Evolutionary conservation across 2,329 filamentous ascomycete genomes (phyloP).

Genomic region (Fusarium sp.): DNA sequence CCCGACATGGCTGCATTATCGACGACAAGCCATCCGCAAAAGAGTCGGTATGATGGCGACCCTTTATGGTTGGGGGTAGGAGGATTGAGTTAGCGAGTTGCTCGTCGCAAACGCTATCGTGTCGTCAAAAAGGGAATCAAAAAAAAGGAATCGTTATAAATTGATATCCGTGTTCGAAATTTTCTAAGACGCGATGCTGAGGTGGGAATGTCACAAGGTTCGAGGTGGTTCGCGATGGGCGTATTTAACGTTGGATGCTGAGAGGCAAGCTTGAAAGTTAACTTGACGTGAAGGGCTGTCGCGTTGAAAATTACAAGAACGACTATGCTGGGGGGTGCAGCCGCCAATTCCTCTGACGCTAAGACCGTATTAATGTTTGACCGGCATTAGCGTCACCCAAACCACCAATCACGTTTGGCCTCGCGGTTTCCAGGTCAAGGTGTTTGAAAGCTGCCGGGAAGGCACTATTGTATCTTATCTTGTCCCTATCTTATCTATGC

Average conservation of each 20-base stretch:
- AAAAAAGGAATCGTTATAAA: not conserved
- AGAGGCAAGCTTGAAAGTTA: slow-evolving; percentile 15
- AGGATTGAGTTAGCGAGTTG: slow-evolving; percentile 34
- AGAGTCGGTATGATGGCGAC: slow-evolving; percentile 34
- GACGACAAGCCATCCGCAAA: slow-evolving; percentile 53
- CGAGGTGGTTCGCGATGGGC: not conserved
- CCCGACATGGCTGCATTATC: slow-evolving; percentile 69
- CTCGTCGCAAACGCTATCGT: slow-evolving; percentile 33
- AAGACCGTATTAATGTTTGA: slow-evolving; percentile 52
- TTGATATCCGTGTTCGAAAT: not conserved
- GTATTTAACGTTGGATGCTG: not conserved
- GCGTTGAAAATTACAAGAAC: slow-evolving; percentile 55
- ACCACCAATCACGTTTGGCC: not conserved
- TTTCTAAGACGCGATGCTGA: not conserved
- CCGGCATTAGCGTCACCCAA: slow-evolving; percentile 41
- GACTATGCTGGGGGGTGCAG: slow-evolving; percentile 53
- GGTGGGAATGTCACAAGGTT: not conserved
- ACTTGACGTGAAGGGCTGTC: slow-evolving; percentile 42
- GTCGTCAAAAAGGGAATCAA: slow-evolving; percentile 6
- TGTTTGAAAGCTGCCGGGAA: not conserved
- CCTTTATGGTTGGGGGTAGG: slow-evolving; percentile 27
- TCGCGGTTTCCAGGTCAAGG: not conserved
- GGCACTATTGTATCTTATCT: slow-evolving; percentile 18
- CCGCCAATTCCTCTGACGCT: slow-evolving; percentile 57
- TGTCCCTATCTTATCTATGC: slow-evolving; percentile 29